Percentiles rank a stretch among this genome's conserved stretches.
phyloP scores from a whole-genome alignment of 148 eudicot genomes.

The Vaccinium macrocarpon region DNA sequence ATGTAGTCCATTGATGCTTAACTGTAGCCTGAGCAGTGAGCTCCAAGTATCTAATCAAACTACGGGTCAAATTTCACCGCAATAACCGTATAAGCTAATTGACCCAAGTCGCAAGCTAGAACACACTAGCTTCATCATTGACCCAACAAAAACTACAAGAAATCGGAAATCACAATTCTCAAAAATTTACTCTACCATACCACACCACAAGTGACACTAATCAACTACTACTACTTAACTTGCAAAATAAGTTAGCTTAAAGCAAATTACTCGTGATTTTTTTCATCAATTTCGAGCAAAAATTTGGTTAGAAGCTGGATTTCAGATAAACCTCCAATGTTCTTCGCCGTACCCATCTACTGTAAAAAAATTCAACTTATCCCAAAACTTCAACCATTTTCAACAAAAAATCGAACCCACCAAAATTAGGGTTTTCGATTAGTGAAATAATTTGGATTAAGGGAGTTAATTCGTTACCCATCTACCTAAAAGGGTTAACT shows the following conservation, averaged over 20 bases:
- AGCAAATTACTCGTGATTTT: too few relatives aligned
- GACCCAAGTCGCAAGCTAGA: neutral
- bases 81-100: neutral
- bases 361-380: too few relatives aligned
- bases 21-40: neutral
- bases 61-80: neutral
- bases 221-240: neutral
- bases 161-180: neutral
- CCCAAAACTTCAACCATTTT: too few relatives aligned
- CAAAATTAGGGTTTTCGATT: too few relatives aligned
- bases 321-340: neutral
- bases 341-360: too few relatives aligned
- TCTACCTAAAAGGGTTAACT: too few relatives aligned
- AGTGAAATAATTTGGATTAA: too few relatives aligned
- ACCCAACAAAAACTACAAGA: conserved; percentile 3
- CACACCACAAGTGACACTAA: neutral
- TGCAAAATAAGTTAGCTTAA: neutral
- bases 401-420: neutral
- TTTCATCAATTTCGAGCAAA: too few relatives aligned
- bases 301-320: neutral
- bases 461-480: too few relatives aligned
- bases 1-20: too few relatives aligned
- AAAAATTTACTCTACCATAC: neutral
- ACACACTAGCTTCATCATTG: neutral
- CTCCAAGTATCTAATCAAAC: neutral